A percentile compares a stretch with the other conserved stretches of the same genome.
Evolutionary conservation across 2,329 filamentous ascomycete genomes (phyloP).

Genomic region (Trichoderma sp.): DNA sequence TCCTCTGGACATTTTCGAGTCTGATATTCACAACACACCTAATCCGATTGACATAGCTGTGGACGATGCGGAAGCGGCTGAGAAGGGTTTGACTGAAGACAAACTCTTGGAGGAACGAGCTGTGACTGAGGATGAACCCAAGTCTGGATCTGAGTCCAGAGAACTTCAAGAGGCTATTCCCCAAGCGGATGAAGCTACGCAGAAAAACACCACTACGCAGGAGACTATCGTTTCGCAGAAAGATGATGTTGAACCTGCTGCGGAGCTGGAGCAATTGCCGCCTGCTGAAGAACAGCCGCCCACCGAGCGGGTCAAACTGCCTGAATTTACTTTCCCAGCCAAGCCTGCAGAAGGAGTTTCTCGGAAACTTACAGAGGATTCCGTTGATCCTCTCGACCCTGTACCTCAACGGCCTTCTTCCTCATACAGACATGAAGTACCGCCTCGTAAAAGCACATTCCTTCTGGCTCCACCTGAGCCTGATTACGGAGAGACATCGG

Average conservation of each 20-base stretch:
- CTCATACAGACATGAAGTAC: not conserved
- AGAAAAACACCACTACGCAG: slow-evolving; percentile 30
- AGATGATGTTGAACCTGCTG: not conserved
- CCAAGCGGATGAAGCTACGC: not conserved
- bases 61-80: not conserved
- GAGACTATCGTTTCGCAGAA: not conserved
- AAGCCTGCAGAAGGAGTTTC: not conserved
- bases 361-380: not conserved
- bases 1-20: not conserved
- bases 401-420: not conserved
- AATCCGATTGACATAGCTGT: not conserved
- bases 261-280: not conserved
- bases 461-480: not conserved
- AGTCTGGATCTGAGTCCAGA: not conserved
- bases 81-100: not conserved
- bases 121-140: not conserved
- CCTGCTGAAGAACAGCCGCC: slow-evolving; percentile 23
- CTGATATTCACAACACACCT: not conserved
- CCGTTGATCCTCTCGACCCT: not conserved
- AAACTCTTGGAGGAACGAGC: not conserved
- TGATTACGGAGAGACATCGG: slow-evolving; percentile 3
- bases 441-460: not conserved
- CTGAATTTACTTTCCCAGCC: not conserved
- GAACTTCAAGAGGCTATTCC: not conserved
- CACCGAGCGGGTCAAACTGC: slow-evolving; percentile 4